Base-by-base conservation (phyloP, 2,329 filamentous ascomycete species). In the Hypocrella siamensis region DNA sequence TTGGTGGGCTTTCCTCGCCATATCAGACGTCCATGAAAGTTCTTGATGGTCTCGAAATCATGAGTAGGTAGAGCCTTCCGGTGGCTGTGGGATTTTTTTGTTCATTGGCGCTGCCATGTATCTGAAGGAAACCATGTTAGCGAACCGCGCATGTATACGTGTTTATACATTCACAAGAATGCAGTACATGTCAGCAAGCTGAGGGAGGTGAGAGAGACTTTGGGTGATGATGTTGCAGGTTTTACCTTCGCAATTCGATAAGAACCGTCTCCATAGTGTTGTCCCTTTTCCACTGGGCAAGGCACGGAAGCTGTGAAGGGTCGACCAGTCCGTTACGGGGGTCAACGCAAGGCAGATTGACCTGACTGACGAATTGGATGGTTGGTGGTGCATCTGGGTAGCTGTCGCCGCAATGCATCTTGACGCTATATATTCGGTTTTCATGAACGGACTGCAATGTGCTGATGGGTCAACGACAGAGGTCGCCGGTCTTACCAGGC, bases 391-490 rank as follows among this genome's bases (percentile, higher is more conserved):
- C 65, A 53, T 93, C 85, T 32, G 90, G 90, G 56, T 98, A 98
- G 35, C 81, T 65, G 30, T 75, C 67, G 39, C 85, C 86, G 63
- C 90, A 98, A 63, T 93, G 79, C 63, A 98, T 93, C 59, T 88
- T 92, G 47, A 98, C 71, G 45, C 84, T 92, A 68, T 98, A 98
- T 62, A 98, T 98, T 49, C 90, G 81, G 61, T 98, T 98, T 67
- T 98, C 90, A 55, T 96, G 88, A 39, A 79, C 85, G 58, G 85
- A 93, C 82, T 90, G 49, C 26, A 15, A 17, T 30, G n/a, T n/a
- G n/a, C n/a, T n/a, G n/a, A n/a, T n/a, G n/a, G n/a, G n/a, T n/a
- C n/a, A n/a, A n/a, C n/a, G n/a, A n/a, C n/a, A n/a, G n/a, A n/a
- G n/a, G n/a, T n/a, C n/a, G n/a, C n/a, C n/a, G n/a, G n/a, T n/a